Percentiles rank a stretch among this genome's conserved stretches.
These are phyloP conservation scores for Coemansia sp. DNA, from an alignment of 192 early-diverging fungal species.

Conservation along the genomic window DNA sequence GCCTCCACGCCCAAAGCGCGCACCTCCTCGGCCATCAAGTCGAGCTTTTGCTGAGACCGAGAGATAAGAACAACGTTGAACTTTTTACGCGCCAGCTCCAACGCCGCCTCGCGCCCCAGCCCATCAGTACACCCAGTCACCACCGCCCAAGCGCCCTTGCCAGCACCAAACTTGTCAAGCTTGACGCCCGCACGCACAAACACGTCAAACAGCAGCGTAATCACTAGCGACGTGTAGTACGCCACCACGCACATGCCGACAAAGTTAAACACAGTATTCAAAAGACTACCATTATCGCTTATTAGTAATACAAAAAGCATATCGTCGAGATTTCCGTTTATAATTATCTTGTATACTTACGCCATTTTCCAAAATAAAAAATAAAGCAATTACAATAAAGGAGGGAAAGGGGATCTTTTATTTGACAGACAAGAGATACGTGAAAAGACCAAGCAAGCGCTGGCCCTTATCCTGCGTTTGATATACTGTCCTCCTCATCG, in stretches of 20 bases:
- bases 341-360: not conserved
- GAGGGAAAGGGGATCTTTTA: not conserved
- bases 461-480: not conserved
- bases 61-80: slow-evolving; percentile 87
- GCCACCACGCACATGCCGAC: slow-evolving; percentile 52
- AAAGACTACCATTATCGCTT: slow-evolving; percentile 17
- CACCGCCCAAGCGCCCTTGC: slow-evolving; percentile 62
- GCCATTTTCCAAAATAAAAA: not conserved
- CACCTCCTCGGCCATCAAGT: slow-evolving; percentile 70
- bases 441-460: not conserved
- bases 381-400: not conserved
- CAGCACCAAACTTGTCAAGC: slow-evolving; percentile 55
- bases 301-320: not conserved
- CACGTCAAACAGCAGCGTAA: slow-evolving; percentile 51
- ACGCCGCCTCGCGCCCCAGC: slow-evolving; percentile 93
- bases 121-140: slow-evolving; percentile 97
- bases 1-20: slow-evolving; percentile 63
- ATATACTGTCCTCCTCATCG: not conserved
- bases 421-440: not conserved
- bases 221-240: slow-evolving; percentile 41
- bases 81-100: slow-evolving; percentile 80
- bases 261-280: slow-evolving; percentile 47
- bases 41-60: slow-evolving; percentile 81
- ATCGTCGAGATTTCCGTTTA: not conserved
- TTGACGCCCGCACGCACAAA: slow-evolving; percentile 41